Conservation (phyloP, 345 rosid species). For the Jatropha curcas region DNA sequence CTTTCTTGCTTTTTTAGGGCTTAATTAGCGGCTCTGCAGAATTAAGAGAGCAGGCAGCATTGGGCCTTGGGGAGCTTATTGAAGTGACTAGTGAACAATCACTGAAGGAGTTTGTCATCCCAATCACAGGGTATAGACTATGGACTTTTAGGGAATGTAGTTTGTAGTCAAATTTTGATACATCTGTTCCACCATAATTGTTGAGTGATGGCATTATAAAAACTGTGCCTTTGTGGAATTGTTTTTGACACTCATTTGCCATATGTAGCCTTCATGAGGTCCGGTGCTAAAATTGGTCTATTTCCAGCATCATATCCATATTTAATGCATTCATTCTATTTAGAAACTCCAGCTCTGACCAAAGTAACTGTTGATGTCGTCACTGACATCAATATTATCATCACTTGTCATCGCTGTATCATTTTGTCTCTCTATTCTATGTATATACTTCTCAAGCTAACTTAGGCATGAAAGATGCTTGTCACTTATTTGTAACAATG, state of each 20-base stretch:
- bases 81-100: slow-evolving; percentile 95
- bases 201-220: not conserved
- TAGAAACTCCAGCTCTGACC: too few species aligned
- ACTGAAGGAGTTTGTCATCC: slow-evolving; percentile 86
- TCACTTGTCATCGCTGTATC: too few species aligned
- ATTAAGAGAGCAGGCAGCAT: slow-evolving; percentile 91
- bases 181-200: not conserved
- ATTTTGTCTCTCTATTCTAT: not conserved
- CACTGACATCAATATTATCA: too few species aligned
- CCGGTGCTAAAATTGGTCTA: too few species aligned
- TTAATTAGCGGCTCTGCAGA: slow-evolving; percentile 90
- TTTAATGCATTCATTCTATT: too few species aligned
- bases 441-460: not conserved
- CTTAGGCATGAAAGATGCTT: not conserved
- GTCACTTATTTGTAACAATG: not conserved
- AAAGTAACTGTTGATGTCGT: too few species aligned
- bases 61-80: slow-evolving; percentile 96
- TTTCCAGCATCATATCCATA: too few species aligned
- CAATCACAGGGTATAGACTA: slow-evolving; percentile 82
- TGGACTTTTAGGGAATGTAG: not conserved
- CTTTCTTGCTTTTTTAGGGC: slow-evolving; percentile 50
- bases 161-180: not conserved
- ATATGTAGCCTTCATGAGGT: not conserved
- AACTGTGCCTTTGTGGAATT: not conserved
- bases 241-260: not conserved